Evolutionary conservation across 768 basidiomycete species (phyloP).

Genomic region (Lentinula raphanica): DNA sequence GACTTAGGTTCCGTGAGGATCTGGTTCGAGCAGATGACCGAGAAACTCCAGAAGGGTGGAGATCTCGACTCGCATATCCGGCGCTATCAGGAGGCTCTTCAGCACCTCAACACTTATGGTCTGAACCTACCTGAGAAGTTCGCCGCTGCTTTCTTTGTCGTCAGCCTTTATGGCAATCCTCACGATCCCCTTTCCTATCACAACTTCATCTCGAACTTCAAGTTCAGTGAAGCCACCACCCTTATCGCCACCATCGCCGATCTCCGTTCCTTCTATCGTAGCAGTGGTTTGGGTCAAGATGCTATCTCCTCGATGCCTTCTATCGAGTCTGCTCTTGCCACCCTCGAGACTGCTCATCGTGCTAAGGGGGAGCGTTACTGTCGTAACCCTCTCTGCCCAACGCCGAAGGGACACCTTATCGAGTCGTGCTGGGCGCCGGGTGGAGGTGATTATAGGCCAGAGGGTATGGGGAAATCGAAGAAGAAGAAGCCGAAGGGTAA

Average conservation of each 20-base stretch:
- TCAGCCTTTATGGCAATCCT: too few species aligned
- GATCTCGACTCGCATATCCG: too few species aligned
- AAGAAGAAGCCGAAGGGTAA: slow-evolving; percentile 1
- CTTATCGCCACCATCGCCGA: slow-evolving; percentile 2
- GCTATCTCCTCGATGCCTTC: not conserved
- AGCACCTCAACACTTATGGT: too few species aligned
- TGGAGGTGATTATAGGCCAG: not conserved
- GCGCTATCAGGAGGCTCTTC: too few species aligned
- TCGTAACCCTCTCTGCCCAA: slow-evolving; percentile 3
- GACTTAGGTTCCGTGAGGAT: too few species aligned
- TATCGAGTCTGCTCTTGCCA: slow-evolving; percentile 5
- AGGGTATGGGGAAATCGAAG: not conserved
- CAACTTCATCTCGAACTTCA: slow-evolving; percentile 2
- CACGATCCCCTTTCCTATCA: slow-evolving; percentile 6
- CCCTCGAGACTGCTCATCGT: slow-evolving; percentile 3
- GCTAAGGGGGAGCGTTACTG: slow-evolving; percentile 5
- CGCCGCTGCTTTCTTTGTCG: too few species aligned
- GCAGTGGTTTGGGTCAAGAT: not conserved
- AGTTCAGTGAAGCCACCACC: not conserved
- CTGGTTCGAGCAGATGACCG: too few species aligned
- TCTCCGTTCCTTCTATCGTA: not conserved
- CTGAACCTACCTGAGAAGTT: too few species aligned
- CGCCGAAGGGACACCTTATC: slow-evolving; percentile 1
- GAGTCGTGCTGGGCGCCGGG: slow-evolving; percentile 7
- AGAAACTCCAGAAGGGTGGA: too few species aligned